Evolutionary conservation across 2,329 filamentous ascomycete species (phyloP).

Genomic region (Penicillium sp.): DNA sequence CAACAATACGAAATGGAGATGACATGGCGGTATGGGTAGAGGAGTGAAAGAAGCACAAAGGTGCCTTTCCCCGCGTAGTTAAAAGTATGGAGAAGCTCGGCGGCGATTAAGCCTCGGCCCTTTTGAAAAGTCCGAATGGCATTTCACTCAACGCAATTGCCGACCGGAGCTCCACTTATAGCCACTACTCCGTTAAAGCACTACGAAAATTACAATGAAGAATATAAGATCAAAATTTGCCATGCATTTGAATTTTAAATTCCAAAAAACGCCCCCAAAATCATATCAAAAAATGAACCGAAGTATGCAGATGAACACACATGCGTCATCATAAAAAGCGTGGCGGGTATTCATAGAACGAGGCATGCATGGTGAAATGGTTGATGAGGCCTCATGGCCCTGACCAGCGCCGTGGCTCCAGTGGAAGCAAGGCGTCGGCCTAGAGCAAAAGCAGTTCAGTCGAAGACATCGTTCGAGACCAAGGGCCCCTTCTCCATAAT

Average conservation of each 20-base stretch:
- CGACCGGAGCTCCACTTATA: conserved; percentile 1
- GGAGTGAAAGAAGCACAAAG: neutral
- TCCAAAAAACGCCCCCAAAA: neutral
- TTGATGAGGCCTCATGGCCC: neutral
- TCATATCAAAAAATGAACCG: neutral
- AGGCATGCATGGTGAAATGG: neutral
- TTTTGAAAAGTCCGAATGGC: neutral
- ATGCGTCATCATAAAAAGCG: conserved; percentile 1
- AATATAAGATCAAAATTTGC: neutral
- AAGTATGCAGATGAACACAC: neutral
- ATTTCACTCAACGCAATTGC: neutral
- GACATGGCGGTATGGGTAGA: neutral
- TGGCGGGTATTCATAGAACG: neutral
- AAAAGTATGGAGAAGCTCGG: neutral
- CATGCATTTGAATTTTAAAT: neutral
- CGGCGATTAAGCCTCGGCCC: neutral
- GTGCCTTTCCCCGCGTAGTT: neutral
- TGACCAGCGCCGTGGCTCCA: neutral
- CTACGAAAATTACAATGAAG: neutral
- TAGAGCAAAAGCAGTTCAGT: neutral
- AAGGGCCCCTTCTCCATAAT: neutral
- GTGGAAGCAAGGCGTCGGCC: neutral
- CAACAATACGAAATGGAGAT: conserved; percentile 60
- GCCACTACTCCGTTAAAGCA: neutral
- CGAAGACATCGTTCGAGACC: neutral